These are phyloP conservation scores for Citrus maxima DNA, from an alignment of 345 rosid genomes.

Conservation along the genomic window DNA sequence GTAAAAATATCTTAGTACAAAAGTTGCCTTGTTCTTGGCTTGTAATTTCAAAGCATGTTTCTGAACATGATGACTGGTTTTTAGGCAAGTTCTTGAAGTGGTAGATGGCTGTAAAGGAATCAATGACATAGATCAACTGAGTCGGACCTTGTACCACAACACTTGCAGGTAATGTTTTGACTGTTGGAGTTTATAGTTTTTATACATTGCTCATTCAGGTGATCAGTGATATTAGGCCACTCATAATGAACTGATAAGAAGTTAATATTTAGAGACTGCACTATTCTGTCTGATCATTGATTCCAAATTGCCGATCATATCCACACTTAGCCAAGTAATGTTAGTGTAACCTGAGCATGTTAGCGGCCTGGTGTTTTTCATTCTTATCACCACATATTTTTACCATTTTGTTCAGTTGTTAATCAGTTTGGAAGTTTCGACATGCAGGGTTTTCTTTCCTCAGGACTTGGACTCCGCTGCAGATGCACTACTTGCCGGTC, in stretches of 20 bases:
- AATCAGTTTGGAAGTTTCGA: background rate
- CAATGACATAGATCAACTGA: slow-evolving; percentile 50
- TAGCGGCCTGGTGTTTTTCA: background rate
- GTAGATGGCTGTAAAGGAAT: slow-evolving; percentile 88
- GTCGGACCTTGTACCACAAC: slow-evolving; percentile 76
- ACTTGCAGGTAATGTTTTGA: slow-evolving; percentile 67
- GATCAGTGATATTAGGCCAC: background rate
- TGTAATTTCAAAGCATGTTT: background rate
- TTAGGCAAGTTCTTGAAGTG: slow-evolving; percentile 94
- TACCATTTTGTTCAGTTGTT: background rate
- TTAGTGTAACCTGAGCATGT: background rate
- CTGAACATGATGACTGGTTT: slow-evolving; percentile 10
- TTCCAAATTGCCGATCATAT: background rate
- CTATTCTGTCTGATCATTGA: background rate
- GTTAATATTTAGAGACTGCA: background rate
- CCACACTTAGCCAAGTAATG: background rate
- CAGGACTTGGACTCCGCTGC: slow-evolving; percentile 78
- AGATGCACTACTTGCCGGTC: slow-evolving; percentile 64
- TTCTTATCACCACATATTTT: background rate
- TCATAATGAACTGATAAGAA: background rate
- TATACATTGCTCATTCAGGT: background rate
- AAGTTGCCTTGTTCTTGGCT: background rate
- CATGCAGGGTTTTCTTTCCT: slow-evolving; percentile 92
- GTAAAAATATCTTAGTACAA: background rate
- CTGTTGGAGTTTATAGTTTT: background rate